These are phyloP conservation scores for Beauveria sp. DNA, from an alignment of 2,329 filamentous ascomycete genomes.

Conservation along the genomic window DNA sequence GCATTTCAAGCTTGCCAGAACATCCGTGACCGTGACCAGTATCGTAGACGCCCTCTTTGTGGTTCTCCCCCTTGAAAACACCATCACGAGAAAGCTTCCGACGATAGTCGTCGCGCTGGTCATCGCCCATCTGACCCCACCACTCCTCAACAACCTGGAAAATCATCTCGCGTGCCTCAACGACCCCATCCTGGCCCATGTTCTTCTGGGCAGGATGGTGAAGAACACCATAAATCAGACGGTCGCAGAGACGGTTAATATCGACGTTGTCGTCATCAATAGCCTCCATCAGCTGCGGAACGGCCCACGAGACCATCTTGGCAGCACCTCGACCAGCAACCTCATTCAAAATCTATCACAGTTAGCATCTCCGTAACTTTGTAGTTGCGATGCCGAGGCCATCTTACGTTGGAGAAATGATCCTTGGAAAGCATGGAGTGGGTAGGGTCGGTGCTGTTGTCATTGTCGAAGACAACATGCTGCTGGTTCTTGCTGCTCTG, in stretches of 20 bases:
- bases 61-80: constrained; percentile 70
- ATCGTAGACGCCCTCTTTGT: constrained; percentile 78
- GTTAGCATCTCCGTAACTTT: background rate
- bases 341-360: constrained; percentile 66
- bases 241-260: constrained; percentile 60
- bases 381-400: background rate
- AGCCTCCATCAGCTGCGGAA: constrained; percentile 80
- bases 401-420: constrained; percentile 76
- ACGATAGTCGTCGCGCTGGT: constrained; percentile 60
- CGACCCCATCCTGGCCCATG: constrained; percentile 60
- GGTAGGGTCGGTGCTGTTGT: constrained; percentile 70
- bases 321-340: constrained; percentile 77
- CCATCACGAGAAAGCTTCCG: constrained; percentile 70
- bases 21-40: constrained; percentile 82
- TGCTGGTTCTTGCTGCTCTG: constrained; percentile 77
- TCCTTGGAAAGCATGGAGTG: constrained; percentile 87
- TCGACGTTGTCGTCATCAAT: constrained; percentile 75
- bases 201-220: constrained; percentile 79
- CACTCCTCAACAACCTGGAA: constrained; percentile 74
- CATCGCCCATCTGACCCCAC: constrained; percentile 64
- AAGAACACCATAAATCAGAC: constrained; percentile 75
- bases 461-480: constrained; percentile 77
- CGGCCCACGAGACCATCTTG: constrained; percentile 72
- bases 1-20: constrained; percentile 68
- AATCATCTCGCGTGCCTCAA: constrained; percentile 68